phyloP scores from a whole-genome alignment of 805 yeast genomes.

The Metschnikowia similis region DNA sequence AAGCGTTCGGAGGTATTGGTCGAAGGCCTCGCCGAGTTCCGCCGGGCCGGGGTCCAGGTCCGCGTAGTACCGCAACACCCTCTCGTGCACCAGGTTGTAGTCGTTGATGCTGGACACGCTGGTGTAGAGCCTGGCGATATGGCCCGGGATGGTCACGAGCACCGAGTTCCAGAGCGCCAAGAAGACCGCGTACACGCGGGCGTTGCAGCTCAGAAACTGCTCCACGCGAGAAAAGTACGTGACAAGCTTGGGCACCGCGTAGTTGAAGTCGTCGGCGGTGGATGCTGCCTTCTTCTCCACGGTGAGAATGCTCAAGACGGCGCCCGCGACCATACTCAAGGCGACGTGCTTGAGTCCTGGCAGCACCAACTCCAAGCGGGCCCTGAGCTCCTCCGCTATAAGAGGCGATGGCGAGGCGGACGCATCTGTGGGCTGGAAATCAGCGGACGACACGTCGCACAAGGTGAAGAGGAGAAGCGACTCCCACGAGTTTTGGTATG shows the following conservation, averaged over 20 bases:
- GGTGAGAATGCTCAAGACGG: constrained; percentile 25
- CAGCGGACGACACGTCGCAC: constrained; percentile 41
- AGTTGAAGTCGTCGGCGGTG: constrained; percentile 11
- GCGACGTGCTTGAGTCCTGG: constrained; percentile 22
- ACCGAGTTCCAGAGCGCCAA: constrained; percentile 26
- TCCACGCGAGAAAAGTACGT: constrained; percentile 22
- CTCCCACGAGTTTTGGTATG: constrained; percentile 34
- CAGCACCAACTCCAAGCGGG: constrained; percentile 23
- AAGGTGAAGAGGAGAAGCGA: constrained; percentile 37
- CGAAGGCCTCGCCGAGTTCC: constrained; percentile 9
- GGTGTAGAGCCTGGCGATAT: constrained; percentile 23
- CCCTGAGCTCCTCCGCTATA: constrained; percentile 28
- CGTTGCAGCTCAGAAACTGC: constrained; percentile 20
- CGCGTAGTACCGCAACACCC: constrained; percentile 21
- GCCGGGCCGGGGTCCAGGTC: constrained; percentile 7
- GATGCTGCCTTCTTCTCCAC: constrained; percentile 20
- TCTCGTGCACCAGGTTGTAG: constrained; percentile 25
- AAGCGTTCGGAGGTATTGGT: constrained; percentile 11
- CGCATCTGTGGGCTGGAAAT: constrained; percentile 13
- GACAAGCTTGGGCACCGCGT: constrained; percentile 21
- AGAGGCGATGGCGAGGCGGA: constrained; percentile 11
- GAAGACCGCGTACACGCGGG: constrained; percentile 18
- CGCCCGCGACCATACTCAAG: constrained; percentile 40
- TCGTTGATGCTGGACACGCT: constrained; percentile 22
- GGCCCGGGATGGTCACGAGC: constrained; percentile 13